Percentiles rank a stretch among this genome's conserved stretches.
Conservation (phyloP, 2,329 filamentous ascomycete species). For the Tympanopsis confertula region DNA sequence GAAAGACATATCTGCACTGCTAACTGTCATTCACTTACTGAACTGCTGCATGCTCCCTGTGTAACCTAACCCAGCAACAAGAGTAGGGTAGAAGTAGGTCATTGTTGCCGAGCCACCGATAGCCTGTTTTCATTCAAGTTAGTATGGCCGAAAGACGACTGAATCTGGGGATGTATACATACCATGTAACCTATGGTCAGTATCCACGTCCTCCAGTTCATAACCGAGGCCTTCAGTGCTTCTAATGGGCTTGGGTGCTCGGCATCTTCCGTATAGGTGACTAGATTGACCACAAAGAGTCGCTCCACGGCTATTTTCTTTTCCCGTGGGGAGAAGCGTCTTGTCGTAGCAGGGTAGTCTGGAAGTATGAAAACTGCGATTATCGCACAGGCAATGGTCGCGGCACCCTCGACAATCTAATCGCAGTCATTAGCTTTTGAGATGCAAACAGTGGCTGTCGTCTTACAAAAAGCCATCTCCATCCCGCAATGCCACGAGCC, state of each 20-base stretch:
- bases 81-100: slow-evolving; percentile 40
- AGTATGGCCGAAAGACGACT: slow-evolving; percentile 5
- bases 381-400: too few relatives aligned
- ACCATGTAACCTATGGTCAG: slow-evolving; percentile 28
- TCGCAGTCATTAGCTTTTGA: too few relatives aligned
- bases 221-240: slow-evolving; percentile 10
- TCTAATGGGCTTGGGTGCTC: background rate
- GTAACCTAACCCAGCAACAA: slow-evolving; percentile 32
- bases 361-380: too few relatives aligned
- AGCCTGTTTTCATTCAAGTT: slow-evolving; percentile 6
- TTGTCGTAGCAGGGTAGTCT: too few relatives aligned
- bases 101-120: slow-evolving; percentile 30
- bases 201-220: slow-evolving; percentile 25
- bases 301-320: background rate
- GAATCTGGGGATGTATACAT: background rate
- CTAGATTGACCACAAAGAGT: background rate
- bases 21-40: too few relatives aligned
- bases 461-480: too few relatives aligned
- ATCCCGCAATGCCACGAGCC: background rate
- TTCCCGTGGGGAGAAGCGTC: too few relatives aligned
- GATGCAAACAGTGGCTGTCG: too few relatives aligned
- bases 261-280: background rate
- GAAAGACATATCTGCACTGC: too few relatives aligned
- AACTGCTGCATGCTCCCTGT: slow-evolving; percentile 29
- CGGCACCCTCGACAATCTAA: too few relatives aligned